Conservation (phyloP, 768 basidiomycete genomes). For the Lactifluus rugatus region DNA sequence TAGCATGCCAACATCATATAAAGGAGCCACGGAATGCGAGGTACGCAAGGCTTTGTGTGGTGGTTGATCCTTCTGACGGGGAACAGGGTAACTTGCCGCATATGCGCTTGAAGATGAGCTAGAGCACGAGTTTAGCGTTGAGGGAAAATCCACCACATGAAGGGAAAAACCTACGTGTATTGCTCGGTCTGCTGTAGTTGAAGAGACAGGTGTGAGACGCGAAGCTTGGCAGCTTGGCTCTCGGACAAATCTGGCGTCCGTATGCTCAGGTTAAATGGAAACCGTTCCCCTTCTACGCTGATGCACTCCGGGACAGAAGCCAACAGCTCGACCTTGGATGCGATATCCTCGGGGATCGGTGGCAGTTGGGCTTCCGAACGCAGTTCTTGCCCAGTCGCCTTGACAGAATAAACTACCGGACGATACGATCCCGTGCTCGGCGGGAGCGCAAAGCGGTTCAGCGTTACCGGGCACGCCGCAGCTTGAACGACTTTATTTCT, state of each 20-base stretch:
- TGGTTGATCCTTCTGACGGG: constrained; percentile 47
- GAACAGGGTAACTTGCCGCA: constrained; percentile 43
- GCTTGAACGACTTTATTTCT: constrained; percentile 36
- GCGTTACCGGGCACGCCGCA: constrained; percentile 30
- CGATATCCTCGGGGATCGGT: constrained; percentile 40
- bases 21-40: constrained; percentile 38
- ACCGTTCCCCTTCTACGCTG: constrained; percentile 33
- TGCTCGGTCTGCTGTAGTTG: constrained; percentile 57
- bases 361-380: constrained; percentile 15
- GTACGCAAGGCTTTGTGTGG: constrained; percentile 48
- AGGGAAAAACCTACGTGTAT: constrained; percentile 41
- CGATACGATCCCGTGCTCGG: constrained; percentile 31
- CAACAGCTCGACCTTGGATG: constrained; percentile 56
- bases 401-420: constrained; percentile 28
- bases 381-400: constrained; percentile 11
- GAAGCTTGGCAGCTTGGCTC: constrained; percentile 44
- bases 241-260: constrained; percentile 43
- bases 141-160: not conserved
- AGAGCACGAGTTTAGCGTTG: not conserved
- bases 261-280: constrained; percentile 53
- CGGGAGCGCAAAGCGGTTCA: constrained; percentile 42
- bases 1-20: constrained; percentile 43
- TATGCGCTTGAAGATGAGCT: constrained; percentile 34
- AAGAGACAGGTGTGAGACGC: constrained; percentile 44
- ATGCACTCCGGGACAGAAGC: constrained; percentile 51